phyloP scores from a whole-genome alignment of 495 filamentous ascomycete genomes.

The Tuber melanosporum region DNA sequence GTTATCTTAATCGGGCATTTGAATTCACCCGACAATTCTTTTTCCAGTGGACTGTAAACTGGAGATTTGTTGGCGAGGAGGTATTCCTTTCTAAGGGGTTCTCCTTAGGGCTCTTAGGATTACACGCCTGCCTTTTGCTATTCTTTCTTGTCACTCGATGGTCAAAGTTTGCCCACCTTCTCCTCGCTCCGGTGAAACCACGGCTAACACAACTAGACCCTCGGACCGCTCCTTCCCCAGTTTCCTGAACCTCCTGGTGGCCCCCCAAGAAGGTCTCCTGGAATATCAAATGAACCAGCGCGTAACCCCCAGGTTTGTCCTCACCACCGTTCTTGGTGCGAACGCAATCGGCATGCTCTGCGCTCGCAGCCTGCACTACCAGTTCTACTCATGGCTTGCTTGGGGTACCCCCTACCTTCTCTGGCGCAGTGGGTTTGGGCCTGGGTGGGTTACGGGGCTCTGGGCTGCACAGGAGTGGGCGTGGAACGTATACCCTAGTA shows the following conservation, averaged over 20 bases:
- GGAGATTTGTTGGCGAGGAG: constrained; percentile 83
- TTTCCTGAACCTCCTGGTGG: constrained; percentile 26
- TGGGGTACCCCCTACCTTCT: constrained; percentile 89
- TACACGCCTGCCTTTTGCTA: constrained; percentile 61
- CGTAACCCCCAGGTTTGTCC: constrained; percentile 67
- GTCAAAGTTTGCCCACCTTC: constrained; percentile 37
- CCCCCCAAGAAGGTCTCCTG: constrained; percentile 47
- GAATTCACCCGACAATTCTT: constrained; percentile 83
- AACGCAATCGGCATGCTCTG: constrained; percentile 82
- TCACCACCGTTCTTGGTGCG: constrained; percentile 71
- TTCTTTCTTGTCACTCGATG: constrained; percentile 56
- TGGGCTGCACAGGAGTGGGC: constrained; percentile 92
- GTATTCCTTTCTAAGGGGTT: constrained; percentile 71
- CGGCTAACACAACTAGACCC: constrained; percentile 18
- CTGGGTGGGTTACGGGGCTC: constrained; percentile 59
- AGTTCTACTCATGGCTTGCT: constrained; percentile 90
- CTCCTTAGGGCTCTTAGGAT: constrained; percentile 57
- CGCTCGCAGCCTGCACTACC: constrained; percentile 87
- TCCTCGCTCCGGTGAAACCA: neutral
- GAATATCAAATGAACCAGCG: constrained; percentile 52
- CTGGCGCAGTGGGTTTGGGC: constrained; percentile 72
- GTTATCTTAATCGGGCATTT: constrained; percentile 76
- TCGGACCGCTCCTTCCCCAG: constrained; percentile 47
- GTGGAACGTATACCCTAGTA: constrained; percentile 96
- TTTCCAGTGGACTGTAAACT: constrained; percentile 98